Base-by-base conservation (phyloP, 148 eudicot genomes). In the Rhododendron ferrugineum region DNA sequence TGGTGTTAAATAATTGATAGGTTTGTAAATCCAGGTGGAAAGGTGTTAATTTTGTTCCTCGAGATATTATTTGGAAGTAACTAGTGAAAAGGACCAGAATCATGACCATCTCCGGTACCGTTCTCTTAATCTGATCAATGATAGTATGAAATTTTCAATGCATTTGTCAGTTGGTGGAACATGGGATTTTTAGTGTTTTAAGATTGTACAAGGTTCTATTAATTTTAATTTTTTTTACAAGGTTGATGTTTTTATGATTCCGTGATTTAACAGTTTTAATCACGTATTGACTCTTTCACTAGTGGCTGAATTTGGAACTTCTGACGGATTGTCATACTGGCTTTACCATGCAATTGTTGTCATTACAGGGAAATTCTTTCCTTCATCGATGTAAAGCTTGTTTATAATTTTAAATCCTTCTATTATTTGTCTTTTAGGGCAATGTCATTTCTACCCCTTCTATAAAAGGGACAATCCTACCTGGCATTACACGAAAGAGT, bases 401-500 rank as follows among this genome's bases (percentile, higher is more conserved):
- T 52, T 79, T 79, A 28, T 49, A 3, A 16, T 11, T n/a, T 79
- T 28, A n/a, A 28, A 15, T 23, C 9, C 30, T 56, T 42, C 56
- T 81, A 42, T 84, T 46, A 44, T 80, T n/a, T 64, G 62, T 23
- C 83, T 66, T 90, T 14, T 14, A 96, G 99, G 98, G 92, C 62
- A 95, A 95, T 86, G 88, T 90, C 82, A 93, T 95, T 84, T 88
- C 94, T 68, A 97, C 99, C 78, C 98, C 99, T 54, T 92, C 92
- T 49, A 89, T 94, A 66, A 93, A 91, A 89, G 99, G 99, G 86
- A 97, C 99, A 73, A 97, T 97, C 86, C 90, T 97, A 23, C 98
- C 99, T 82, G 99, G 99, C 80, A 95, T 97, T 85, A 97, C 99
- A 0, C 87, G 99, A 84, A 97, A 97, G 93, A 97, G 99, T 81